phyloP scores from a whole-genome alignment of 2,329 filamentous ascomycete genomes.

The Paecilomyces niveus region DNA sequence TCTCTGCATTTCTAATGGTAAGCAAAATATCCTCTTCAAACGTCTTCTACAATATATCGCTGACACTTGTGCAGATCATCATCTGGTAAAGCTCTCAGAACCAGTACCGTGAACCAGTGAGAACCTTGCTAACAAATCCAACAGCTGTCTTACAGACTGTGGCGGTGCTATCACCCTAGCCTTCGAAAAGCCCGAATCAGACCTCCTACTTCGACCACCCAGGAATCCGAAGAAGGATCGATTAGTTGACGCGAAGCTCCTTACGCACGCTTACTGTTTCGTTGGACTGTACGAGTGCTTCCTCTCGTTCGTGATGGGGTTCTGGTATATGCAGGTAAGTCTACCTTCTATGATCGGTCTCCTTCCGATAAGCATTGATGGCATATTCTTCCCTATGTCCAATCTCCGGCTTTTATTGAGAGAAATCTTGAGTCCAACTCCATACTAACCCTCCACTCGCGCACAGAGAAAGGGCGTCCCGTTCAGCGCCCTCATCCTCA shows the following conservation, averaged over 20 bases:
- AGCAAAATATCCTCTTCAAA: not conserved
- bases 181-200: constrained; percentile 69
- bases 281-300: constrained; percentile 59
- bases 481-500: constrained; percentile 61
- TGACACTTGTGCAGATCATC: constrained; percentile 39
- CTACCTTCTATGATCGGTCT: constrained; percentile 33
- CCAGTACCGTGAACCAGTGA: not conserved
- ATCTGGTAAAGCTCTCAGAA: constrained; percentile 43
- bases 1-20: constrained; percentile 64
- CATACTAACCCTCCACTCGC: too few relatives aligned
- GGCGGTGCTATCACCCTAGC: constrained; percentile 65
- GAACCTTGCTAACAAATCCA: constrained; percentile 10
- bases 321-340: constrained; percentile 53
- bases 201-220: constrained; percentile 63
- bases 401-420: too few relatives aligned
- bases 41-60: not conserved
- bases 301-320: constrained; percentile 57
- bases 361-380: too few relatives aligned
- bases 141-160: constrained; percentile 67
- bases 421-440: too few relatives aligned
- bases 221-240: constrained; percentile 62
- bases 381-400: too few relatives aligned
- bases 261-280: constrained; percentile 65
- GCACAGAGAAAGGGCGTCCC: constrained; percentile 16
- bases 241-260: constrained; percentile 65